Evolutionary conservation across 768 basidiomycete genomes (phyloP).

Genomic region (Tephrocybe sp.): DNA sequence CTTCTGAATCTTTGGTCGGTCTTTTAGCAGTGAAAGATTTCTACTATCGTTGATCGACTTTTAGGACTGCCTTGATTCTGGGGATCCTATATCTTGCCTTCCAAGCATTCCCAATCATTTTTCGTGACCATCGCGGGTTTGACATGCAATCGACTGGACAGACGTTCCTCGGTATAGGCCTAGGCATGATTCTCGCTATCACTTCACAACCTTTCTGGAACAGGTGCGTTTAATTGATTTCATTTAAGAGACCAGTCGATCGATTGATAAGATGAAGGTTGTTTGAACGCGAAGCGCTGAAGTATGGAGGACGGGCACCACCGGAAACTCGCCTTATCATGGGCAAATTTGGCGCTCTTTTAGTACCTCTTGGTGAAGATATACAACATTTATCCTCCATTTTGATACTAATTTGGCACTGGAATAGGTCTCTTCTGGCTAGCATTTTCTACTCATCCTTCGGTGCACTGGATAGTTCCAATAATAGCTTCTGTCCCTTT

Average conservation of each 20-base stretch:
- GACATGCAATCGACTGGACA: slow-evolving; percentile 50
- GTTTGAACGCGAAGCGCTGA: slow-evolving; percentile 32
- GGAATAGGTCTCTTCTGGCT: slow-evolving; percentile 59
- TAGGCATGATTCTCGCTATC: slow-evolving; percentile 53
- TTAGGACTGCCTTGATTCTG: slow-evolving; percentile 59
- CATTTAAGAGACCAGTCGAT: background rate
- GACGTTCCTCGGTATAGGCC: slow-evolving; percentile 58
- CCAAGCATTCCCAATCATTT: slow-evolving; percentile 57
- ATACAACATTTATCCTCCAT: too few relatives aligned
- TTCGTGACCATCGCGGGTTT: slow-evolving; percentile 45
- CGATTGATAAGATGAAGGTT: slow-evolving; percentile 26
- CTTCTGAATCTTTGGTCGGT: slow-evolving; percentile 66
- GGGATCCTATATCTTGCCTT: slow-evolving; percentile 64
- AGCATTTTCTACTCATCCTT: slow-evolving; percentile 49
- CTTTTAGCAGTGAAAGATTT: background rate
- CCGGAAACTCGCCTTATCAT: slow-evolving; percentile 66
- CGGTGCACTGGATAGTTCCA: slow-evolving; percentile 62
- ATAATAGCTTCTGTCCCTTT: slow-evolving; percentile 66
- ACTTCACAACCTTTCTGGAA: slow-evolving; percentile 54
- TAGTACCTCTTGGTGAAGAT: slow-evolving; percentile 55
- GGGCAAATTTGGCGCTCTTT: slow-evolving; percentile 66
- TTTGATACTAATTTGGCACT: too few relatives aligned
- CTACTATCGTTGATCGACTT: background rate
- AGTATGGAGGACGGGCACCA: slow-evolving; percentile 47
- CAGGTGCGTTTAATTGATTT: slow-evolving; percentile 36